Evolutionary conservation across 352 stramenopile species (phyloP), one percentile per base, ranked within the genome.

Genomic region (Phytophthora tubulina): DNA sequence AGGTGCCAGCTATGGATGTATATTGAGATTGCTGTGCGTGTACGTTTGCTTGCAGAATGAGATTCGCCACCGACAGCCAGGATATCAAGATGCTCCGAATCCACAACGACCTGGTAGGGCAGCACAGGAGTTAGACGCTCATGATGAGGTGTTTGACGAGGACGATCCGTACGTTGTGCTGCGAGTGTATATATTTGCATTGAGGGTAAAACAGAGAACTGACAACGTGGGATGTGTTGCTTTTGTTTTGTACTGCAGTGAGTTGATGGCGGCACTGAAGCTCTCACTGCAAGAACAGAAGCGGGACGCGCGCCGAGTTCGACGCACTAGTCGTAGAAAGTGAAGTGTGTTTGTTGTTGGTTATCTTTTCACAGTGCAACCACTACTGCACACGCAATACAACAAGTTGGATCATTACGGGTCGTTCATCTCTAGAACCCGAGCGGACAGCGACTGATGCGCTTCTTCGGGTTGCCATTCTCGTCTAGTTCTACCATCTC

Each of bases 281-380:
- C 78, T 86, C 2, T 94, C 84, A 14, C 62, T 92, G 30, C 77
- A 92, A 64, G 83, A 92, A 60, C 86, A 88, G 61, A 94, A 92
- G 69, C 77, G 80, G 6, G 84, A 89, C 42, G 80, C 80, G 14
- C 81, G 84, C 4, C 73, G 78, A 36, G 27, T 63, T 56, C 75
- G 83, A 27, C 81, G 86, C 27, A 77, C 71, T 27, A 80, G 61
- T 52, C 75, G 76, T 50, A 68, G 79, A 33, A 84, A 80, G 7
- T 86, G 53, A 83, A 32, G 7, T n/a, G 17, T 45, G 32, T 7
- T 51, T 62, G 31, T 21, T 54, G 2, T 55, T 50, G 9, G 42
- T 46, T 21, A n/a, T 38, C 13, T 13, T 59, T 51, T 59, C 30
- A 32, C 39, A 39, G 48, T 53, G 21, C 17, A 30, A 38, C 3